phyloP scores from a whole-genome alignment of 305 asterid species.

The Solanum aculeatissimum region DNA sequence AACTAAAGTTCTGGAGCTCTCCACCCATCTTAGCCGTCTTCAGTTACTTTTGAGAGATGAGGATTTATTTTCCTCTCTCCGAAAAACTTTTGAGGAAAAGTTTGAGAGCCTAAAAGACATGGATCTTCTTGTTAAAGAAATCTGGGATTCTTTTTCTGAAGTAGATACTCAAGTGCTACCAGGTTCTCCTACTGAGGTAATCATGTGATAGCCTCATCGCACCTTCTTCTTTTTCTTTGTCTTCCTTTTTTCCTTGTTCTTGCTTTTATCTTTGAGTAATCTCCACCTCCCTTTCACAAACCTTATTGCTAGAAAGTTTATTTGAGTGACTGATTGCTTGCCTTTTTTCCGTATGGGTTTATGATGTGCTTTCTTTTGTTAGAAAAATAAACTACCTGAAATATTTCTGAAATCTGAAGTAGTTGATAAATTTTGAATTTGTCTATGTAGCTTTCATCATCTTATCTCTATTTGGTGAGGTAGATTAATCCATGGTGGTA shows the following conservation, averaged over 20 bases:
- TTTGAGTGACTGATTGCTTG: not conserved
- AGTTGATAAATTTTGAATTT: not conserved
- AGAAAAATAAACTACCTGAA: not conserved
- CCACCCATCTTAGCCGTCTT: slow-evolving; percentile 45
- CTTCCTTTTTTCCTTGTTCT: not conserved
- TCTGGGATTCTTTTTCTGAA: slow-evolving; percentile 37
- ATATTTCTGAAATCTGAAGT: not conserved
- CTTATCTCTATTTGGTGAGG: not conserved
- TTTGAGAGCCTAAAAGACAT: slow-evolving; percentile 51
- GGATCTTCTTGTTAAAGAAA: slow-evolving; percentile 45
- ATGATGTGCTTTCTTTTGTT: not conserved
- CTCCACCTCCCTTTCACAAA: not conserved
- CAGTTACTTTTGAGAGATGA: slow-evolving; percentile 58
- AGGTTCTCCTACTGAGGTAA: slow-evolving; percentile 54
- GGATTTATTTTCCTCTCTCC: slow-evolving; percentile 34
- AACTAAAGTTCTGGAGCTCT: slow-evolving; percentile 42
- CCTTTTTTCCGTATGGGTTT: not conserved
- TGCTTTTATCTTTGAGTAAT: not conserved
- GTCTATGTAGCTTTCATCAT: not conserved
- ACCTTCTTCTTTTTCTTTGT: not conserved
- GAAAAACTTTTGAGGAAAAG: slow-evolving; percentile 39
- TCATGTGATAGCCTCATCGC: not conserved
- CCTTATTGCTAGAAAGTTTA: not conserved
- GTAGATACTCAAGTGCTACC: slow-evolving; percentile 38
- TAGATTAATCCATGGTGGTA: not conserved